Percentiles rank a stretch among this genome's conserved stretches.
phyloP scores from a whole-genome alignment of 2,329 filamentous ascomycete species.

The Pestalotiopsis sp. region DNA sequence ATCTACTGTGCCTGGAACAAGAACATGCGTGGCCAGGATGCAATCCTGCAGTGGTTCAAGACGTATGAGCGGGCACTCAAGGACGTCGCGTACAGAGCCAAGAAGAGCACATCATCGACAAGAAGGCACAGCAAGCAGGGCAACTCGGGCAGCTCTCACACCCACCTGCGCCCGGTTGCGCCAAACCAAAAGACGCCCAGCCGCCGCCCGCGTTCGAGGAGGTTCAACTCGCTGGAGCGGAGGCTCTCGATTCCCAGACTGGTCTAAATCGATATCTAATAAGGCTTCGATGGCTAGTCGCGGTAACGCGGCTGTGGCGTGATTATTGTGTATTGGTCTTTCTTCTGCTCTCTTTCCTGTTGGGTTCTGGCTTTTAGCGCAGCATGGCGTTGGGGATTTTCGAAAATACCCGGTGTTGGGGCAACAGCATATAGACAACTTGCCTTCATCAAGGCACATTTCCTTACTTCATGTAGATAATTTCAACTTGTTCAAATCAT shows the following conservation, averaged over 20 bases:
- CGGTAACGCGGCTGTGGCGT: not conserved
- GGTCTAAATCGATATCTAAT: not conserved
- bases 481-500: not conserved
- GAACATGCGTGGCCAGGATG: slow-evolving; percentile 9
- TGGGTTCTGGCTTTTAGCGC: not conserved
- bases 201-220: not conserved
- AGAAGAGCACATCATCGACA: slow-evolving; percentile 1
- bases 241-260: not conserved
- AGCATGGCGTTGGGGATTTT: slow-evolving; percentile 5
- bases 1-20: slow-evolving; percentile 11
- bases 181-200: not conserved
- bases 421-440: not conserved
- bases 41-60: slow-evolving; percentile 9
- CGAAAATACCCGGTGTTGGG: slow-evolving; percentile 6
- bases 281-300: not conserved
- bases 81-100: slow-evolving; percentile 12
- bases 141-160: not conserved
- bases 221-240: not conserved
- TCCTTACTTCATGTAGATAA: slow-evolving; percentile 7
- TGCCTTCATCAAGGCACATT: not conserved
- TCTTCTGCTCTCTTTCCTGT: not conserved
- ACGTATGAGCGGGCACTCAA: slow-evolving; percentile 13
- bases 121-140: slow-evolving; percentile 6
- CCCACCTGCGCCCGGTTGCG: not conserved
- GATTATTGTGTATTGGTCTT: not conserved